phyloP scores from a whole-genome alignment of 306 rosid genomes.

The Astragalus glycyphyllos region DNA sequence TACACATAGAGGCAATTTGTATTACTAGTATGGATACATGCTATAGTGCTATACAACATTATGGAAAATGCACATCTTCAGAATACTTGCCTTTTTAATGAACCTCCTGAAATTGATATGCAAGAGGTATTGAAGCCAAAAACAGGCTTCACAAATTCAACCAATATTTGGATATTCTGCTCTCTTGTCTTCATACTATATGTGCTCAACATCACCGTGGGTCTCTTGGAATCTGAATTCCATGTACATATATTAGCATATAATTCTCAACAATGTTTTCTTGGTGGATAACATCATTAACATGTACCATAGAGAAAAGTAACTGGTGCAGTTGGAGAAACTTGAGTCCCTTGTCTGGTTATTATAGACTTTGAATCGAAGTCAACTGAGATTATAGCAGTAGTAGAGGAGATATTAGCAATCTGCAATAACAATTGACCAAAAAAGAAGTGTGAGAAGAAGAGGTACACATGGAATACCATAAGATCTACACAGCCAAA shows the following conservation, averaged over 20 bases:
- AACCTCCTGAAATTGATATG: conserved; percentile 78
- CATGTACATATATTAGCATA: conserved; percentile 32
- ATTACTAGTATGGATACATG: conserved; percentile 2
- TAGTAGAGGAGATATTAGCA: conserved; percentile 57
- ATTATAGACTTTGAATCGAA: conserved; percentile 64
- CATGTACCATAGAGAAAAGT: conserved; percentile 79
- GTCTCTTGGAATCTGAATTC: conserved; percentile 76
- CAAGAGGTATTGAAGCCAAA: conserved; percentile 77
- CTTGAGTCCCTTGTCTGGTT: conserved; percentile 79
- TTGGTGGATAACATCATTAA: conserved; percentile 25
- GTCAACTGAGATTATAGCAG: conserved; percentile 64
- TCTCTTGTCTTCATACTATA: conserved; percentile 74
- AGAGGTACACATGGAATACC: conserved; percentile 28
- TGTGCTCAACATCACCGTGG: conserved; percentile 79
- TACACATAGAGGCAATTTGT: not conserved
- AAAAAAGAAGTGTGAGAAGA: conserved; percentile 41
- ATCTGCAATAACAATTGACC: conserved; percentile 58
- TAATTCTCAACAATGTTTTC: conserved; percentile 16
- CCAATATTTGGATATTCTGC: conserved; percentile 54
- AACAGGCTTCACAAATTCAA: conserved; percentile 76
- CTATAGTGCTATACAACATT: not conserved
- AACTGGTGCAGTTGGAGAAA: conserved; percentile 73
- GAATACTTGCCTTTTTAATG: conserved; percentile 64
- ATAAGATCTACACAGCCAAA: conserved; percentile 17
- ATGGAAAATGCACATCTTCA: conserved; percentile 12